Evolutionary conservation across 148 eudicot genomes (phyloP).

Genomic region (Suaeda aralocaspica): DNA sequence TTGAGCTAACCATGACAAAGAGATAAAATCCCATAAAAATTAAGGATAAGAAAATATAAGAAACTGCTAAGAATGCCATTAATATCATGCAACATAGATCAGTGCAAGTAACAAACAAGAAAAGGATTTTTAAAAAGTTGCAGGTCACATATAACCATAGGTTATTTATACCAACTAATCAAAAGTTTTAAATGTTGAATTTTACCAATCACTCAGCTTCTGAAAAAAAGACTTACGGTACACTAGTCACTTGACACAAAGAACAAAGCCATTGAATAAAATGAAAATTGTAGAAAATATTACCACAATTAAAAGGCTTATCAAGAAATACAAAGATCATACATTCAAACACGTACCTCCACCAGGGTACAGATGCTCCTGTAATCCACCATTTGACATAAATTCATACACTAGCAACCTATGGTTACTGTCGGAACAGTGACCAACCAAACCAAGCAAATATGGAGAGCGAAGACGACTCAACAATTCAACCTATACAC

Average conservation of each 20-base stretch:
- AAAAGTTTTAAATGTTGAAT: no score
- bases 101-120: not conserved
- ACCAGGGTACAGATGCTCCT: conserved; percentile 75
- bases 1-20: not conserved
- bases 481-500: conserved; percentile 70
- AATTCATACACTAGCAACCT: conserved; percentile 86
- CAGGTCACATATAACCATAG: not conserved
- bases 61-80: not conserved
- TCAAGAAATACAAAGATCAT: not conserved
- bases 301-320: no score
- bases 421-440: conserved; percentile 74
- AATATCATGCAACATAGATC: not conserved
- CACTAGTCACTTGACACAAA: not conserved
- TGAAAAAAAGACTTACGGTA: no score
- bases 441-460: conserved; percentile 74
- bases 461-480: conserved; percentile 77
- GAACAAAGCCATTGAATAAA: not conserved
- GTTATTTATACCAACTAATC: no score
- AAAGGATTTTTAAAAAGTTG: not conserved
- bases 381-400: conserved; percentile 95
- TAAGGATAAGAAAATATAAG: not conserved
- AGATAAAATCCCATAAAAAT: not conserved
- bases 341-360: conserved; percentile 47
- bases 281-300: not conserved
- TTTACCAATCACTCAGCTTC: no score